phyloP scores from a whole-genome alignment of 768 basidiomycete species.

The Rhizopogon vinicolor region DNA sequence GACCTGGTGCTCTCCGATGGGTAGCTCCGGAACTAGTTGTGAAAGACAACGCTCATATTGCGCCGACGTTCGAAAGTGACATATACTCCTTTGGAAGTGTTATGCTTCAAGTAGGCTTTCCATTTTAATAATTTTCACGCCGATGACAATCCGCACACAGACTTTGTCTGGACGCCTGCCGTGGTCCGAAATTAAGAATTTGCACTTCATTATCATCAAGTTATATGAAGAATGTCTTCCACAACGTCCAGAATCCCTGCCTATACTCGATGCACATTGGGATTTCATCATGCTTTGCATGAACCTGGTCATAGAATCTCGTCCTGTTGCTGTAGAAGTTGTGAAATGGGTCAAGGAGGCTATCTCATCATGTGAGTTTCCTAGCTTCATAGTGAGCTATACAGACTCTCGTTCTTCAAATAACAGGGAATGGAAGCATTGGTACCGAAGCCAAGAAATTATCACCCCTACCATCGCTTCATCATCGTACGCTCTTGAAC shows the following conservation, averaged over 20 bases:
- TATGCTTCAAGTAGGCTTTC: neutral
- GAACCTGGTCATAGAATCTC: neutral
- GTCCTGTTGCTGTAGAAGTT: neutral
- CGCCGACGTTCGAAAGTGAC: neutral
- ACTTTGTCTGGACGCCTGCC: neutral
- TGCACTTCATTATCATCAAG: no score
- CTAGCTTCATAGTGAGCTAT: neutral
- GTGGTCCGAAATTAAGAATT: neutral
- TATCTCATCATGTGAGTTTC: neutral
- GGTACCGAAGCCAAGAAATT: no score
- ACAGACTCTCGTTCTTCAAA: no score
- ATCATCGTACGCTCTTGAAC: neutral
- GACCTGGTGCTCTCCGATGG: constrained; percentile 1
- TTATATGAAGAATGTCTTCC: neutral
- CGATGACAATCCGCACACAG: neutral
- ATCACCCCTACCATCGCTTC: no score
- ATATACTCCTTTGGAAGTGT: neutral
- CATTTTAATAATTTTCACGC: neutral
- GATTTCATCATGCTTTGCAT: neutral
- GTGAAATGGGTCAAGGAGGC: no score
- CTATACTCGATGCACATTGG: neutral
- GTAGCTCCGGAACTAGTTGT: neutral
- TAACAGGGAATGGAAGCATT: no score
- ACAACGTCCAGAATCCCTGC: no score
- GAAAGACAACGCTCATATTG: neutral